phyloP scores from a whole-genome alignment of 192 early-diverging fungal species.

The Umbelopsis sp. region DNA sequence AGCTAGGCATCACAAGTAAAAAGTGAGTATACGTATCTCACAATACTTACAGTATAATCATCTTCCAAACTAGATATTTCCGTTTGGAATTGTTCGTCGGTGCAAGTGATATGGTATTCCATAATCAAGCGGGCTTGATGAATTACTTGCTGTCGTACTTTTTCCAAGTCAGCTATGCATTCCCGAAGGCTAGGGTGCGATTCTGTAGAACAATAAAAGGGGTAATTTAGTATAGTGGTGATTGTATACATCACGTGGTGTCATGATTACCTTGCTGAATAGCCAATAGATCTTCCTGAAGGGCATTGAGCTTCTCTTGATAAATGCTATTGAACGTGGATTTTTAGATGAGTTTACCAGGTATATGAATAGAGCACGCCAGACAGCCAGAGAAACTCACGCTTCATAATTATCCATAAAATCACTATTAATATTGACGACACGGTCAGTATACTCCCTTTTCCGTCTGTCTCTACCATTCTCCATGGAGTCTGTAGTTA shows the following conservation, averaged over 20 bases:
- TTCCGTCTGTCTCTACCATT: background rate
- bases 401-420: slow-evolving; percentile 10
- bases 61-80: slow-evolving; percentile 14
- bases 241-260: too few species aligned
- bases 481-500: background rate
- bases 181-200: background rate
- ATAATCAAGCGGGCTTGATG: background rate
- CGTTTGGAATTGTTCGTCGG: slow-evolving; percentile 4
- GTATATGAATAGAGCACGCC: too few species aligned
- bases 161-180: background rate
- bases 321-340: background rate
- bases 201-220: background rate
- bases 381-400: background rate
- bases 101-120: slow-evolving; percentile 6
- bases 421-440: slow-evolving; percentile 7
- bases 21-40: background rate
- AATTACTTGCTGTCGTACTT: background rate
- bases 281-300: slow-evolving; percentile 3
- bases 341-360: too few species aligned
- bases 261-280: background rate
- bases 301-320: slow-evolving; percentile 1
- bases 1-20: too few species aligned
- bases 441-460: slow-evolving; percentile 13
- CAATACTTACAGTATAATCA: background rate
- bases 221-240: background rate